A percentile compares a stretch with the other conserved stretches of the same genome.
Evolutionary conservation across 2,329 filamentous ascomycete species (phyloP).

Genomic region (Trichophyton mentagrophytes): DNA sequence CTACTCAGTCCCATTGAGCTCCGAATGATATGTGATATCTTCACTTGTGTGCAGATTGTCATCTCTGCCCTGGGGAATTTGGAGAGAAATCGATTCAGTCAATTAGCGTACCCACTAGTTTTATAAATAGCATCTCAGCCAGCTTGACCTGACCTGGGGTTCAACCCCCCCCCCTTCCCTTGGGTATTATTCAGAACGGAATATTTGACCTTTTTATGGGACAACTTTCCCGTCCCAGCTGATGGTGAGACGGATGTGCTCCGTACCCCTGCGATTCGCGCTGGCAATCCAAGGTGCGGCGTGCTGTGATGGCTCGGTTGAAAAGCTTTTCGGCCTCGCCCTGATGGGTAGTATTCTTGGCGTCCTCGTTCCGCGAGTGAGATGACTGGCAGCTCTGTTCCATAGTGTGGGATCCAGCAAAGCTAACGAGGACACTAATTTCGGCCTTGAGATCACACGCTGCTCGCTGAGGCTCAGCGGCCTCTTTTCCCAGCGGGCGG

Average conservation of each 20-base stretch:
- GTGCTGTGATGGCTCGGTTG: neutral
- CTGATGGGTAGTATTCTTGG: neutral
- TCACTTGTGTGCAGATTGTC: neutral
- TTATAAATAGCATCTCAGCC: neutral
- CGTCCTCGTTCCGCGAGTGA: neutral
- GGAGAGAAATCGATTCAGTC: neutral
- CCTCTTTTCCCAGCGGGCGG: neutral
- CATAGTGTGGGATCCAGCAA: neutral
- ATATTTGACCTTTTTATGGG: neutral
- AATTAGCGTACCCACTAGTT: conserved; percentile 1
- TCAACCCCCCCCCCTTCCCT: neutral
- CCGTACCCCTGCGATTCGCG: neutral
- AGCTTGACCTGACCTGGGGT: neutral
- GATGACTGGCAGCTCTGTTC: neutral
- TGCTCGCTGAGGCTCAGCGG: neutral
- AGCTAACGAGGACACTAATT: neutral
- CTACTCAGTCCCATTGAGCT: neutral
- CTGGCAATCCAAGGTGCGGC: neutral
- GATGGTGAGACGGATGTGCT: neutral
- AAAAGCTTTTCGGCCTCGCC: neutral
- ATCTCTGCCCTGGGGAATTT: neutral
- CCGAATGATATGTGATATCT: neutral
- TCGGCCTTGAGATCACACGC: neutral
- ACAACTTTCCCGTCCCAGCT: neutral
- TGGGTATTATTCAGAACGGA: neutral